Percentiles rank a stretch among this genome's conserved stretches.
Conservation (phyloP, 306 rosid genomes). For the Vigna angularis region DNA sequence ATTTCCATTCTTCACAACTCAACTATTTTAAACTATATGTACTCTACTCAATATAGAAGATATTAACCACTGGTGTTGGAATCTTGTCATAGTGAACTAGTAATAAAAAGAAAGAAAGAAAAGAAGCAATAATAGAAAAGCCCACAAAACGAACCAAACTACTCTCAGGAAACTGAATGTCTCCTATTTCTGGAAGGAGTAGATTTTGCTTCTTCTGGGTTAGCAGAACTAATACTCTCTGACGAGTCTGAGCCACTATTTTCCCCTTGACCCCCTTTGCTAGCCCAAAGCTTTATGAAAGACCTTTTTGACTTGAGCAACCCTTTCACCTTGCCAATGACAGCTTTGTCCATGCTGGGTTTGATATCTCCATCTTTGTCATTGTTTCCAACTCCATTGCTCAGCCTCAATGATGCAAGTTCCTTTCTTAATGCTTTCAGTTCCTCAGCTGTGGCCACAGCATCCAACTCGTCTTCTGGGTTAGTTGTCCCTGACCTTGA, state of each 20-base stretch:
- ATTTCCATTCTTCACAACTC: slow-evolving; percentile 46
- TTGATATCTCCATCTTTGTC: slow-evolving; percentile 66
- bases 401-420: slow-evolving; percentile 81
- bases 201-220: slow-evolving; percentile 88
- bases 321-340: slow-evolving; percentile 79
- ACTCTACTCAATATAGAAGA: slow-evolving; percentile 54
- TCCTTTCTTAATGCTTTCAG: slow-evolving; percentile 86
- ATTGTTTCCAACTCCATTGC: slow-evolving; percentile 56
- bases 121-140: slow-evolving; percentile 14
- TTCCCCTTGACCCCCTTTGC: slow-evolving; percentile 82
- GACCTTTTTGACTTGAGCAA: slow-evolving; percentile 84
- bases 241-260: slow-evolving; percentile 96
- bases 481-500: slow-evolving; percentile 86
- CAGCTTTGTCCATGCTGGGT: slow-evolving; percentile 70
- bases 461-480: slow-evolving; percentile 83
- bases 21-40: slow-evolving; percentile 54
- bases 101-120: slow-evolving; percentile 7
- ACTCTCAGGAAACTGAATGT: slow-evolving; percentile 86
- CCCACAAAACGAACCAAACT: slow-evolving; percentile 43
- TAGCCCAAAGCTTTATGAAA: slow-evolving; percentile 80
- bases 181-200: slow-evolving; percentile 93
- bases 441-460: slow-evolving; percentile 78
- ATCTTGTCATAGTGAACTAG: slow-evolving; percentile 42
- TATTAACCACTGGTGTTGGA: slow-evolving; percentile 49
- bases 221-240: slow-evolving; percentile 78